Base-by-base conservation (phyloP, 257 asterid genomes). In the Salvia miltiorrhiza region DNA sequence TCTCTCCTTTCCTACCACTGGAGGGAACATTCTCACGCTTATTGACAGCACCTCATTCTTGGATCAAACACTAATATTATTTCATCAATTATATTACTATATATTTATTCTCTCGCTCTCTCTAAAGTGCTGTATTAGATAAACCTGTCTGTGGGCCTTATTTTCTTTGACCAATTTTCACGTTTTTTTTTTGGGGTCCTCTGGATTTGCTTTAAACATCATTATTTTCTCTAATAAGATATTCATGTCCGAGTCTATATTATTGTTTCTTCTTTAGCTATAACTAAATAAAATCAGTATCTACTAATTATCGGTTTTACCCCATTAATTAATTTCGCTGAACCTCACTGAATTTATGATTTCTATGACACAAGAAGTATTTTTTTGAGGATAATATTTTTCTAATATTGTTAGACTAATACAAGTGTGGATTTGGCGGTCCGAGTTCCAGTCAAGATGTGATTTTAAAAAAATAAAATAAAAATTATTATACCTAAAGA, bases 11-110 rank as follows among this genome's bases (percentile, higher is more conserved):
- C 28, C 52, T 44, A 6, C 20, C 28, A 76, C 26, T 67, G 72
- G 72, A 60, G 76, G 78, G 78, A 72, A 67, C 83, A 79, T 70
- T 74, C 72, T 70, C 83, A 79, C 80, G 83, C 83, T 60, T 69
- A 35, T 30, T 60, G 67, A 72, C 81, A 66, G 50, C 50, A 68
- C 10, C 59, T 62, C 57, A 54, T 41, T 67, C 71, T 65, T 24
- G 77, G 77, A 77, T 77, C 81, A 66, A 58, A 72, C 81, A 65
- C 63, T 20, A 13, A 43, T n/a, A 30, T 10, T 48, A 56, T 26
- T 55, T 67, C 16, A 53, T 37, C 43, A 37, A 1, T 28, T 28
- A 28, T 0, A 35, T 35, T 3, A 3, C 1, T 35, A 32, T 7
- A 37, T 37, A 67, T 53, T 40, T 37, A 17, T 10, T 39, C 35